These are phyloP conservation scores for Gracilaria gracilis DNA, from an alignment of 23 red algal genomes.

Conservation along the genomic window DNA sequence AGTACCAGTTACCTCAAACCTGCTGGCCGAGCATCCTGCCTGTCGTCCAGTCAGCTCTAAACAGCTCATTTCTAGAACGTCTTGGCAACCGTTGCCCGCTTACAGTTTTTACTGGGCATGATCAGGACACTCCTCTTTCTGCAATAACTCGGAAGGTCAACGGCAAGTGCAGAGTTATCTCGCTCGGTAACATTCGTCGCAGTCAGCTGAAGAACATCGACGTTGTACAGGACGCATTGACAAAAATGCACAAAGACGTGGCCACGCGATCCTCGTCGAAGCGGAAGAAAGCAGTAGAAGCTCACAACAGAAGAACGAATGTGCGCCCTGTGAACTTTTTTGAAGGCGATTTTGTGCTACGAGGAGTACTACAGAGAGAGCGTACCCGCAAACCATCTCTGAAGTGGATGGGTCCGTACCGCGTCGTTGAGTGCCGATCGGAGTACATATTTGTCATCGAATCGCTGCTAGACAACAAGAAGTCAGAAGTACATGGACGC, in stretches of 20 bases:
- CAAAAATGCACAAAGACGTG: constrained; percentile 11
- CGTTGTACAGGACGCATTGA: background rate
- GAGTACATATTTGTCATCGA: too few species aligned
- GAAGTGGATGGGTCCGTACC: too few species aligned
- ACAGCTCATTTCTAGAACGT: background rate
- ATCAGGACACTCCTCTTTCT: constrained; percentile 20
- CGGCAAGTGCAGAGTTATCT: too few species aligned
- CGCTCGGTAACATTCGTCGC: too few species aligned
- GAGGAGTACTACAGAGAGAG: background rate
- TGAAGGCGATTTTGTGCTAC: constrained; percentile 12
- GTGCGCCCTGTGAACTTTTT: background rate
- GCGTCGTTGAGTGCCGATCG: too few species aligned
- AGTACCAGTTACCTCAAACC: constrained; percentile 21
- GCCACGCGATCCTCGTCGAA: background rate
- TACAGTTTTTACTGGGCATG: constrained; percentile 26
- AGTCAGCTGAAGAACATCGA: too few species aligned
- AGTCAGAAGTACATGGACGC: too few species aligned
- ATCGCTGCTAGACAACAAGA: too few species aligned
- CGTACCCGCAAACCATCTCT: background rate
- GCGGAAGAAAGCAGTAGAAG: background rate
- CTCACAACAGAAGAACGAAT: constrained; percentile 12
- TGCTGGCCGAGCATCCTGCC: constrained; percentile 21
- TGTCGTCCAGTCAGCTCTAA: constrained; percentile 24
- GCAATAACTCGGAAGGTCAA: background rate
- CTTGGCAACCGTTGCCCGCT: constrained; percentile 31